Percentiles rank a stretch among this genome's conserved stretches.
Conservation (phyloP, 1,284 basidiomycete genomes). For the Gomphus sp. region DNA sequence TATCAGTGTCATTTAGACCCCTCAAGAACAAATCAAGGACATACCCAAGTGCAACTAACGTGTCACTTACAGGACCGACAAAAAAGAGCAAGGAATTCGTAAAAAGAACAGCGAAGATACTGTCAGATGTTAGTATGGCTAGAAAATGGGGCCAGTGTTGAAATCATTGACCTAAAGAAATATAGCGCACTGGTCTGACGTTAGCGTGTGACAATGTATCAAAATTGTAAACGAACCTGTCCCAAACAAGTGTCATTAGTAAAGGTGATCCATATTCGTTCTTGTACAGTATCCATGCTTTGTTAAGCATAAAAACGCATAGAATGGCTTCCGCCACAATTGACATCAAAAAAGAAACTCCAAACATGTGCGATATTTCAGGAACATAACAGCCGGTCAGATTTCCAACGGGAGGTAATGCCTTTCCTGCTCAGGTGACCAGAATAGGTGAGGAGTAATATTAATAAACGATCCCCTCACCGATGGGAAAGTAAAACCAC, state of each 20-base stretch:
- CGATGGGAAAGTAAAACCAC: too few species aligned
- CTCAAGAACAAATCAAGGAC: neutral
- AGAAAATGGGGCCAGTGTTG: neutral
- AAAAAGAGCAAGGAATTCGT: neutral
- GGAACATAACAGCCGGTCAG: neutral
- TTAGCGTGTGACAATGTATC: neutral
- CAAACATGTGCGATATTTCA: neutral
- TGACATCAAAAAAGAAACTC: neutral
- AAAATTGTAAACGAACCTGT: neutral
- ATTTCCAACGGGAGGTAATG: too few species aligned
- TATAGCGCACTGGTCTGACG: neutral
- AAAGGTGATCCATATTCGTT: neutral
- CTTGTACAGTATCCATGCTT: too few species aligned
- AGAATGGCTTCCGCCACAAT: too few species aligned
- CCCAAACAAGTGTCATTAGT: neutral
- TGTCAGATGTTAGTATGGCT: neutral
- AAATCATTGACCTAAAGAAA: neutral
- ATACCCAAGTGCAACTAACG: neutral
- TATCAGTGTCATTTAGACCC: neutral
- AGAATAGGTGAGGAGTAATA: too few species aligned
- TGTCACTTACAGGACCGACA: neutral
- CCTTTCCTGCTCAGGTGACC: too few species aligned
- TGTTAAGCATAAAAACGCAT: too few species aligned
- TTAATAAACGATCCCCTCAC: too few species aligned
- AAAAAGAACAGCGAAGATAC: neutral